phyloP scores from a whole-genome alignment of 208 protist species.

The Trypanosoma cruzi region DNA sequence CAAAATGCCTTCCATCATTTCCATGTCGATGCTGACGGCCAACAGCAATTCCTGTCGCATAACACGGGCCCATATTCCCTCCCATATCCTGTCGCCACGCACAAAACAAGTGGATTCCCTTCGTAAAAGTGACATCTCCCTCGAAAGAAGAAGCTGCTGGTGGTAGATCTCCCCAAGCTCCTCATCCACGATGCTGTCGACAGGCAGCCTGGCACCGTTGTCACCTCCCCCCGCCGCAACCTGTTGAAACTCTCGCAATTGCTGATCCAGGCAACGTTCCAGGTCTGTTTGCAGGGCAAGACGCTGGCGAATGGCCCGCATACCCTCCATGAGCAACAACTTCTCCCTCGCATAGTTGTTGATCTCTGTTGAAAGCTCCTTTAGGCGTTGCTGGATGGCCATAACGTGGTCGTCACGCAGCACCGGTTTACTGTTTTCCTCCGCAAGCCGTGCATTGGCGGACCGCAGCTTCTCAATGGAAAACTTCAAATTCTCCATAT shows the following conservation, averaged over 20 bases:
- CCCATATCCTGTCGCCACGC: conserved; percentile 64
- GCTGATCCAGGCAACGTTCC: conserved; percentile 63
- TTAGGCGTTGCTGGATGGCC: conserved; percentile 60
- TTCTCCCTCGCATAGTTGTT: conserved; percentile 42
- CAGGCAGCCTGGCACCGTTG: not conserved
- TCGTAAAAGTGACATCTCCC: conserved; percentile 72
- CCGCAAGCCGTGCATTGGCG: conserved; percentile 50
- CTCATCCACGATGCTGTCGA: conserved; percentile 42
- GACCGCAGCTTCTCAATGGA: conserved; percentile 39
- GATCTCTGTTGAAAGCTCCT: conserved; percentile 55
- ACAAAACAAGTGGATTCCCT: conserved; percentile 78
- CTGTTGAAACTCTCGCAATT: conserved; percentile 42
- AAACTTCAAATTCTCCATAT: conserved; percentile 35
- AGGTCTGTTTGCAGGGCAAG: conserved; percentile 59
- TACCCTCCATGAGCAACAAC: conserved; percentile 38
- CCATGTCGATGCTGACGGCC: conserved; percentile 50
- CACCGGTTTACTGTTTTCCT: conserved; percentile 70
- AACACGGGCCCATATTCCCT: conserved; percentile 81
- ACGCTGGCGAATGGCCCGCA: conserved; percentile 63
- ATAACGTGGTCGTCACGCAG: conserved; percentile 72
- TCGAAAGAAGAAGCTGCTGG: conserved; percentile 72
- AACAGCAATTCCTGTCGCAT: conserved; percentile 83
- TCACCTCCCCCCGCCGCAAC: not conserved
- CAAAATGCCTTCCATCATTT: conserved; percentile 73
- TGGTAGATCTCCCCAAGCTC: conserved; percentile 69